Percentiles rank a stretch among this genome's conserved stretches.
Evolutionary conservation across 2,329 filamentous ascomycete genomes (phyloP).

Genomic region (Acephala macrosclerotiorum): DNA sequence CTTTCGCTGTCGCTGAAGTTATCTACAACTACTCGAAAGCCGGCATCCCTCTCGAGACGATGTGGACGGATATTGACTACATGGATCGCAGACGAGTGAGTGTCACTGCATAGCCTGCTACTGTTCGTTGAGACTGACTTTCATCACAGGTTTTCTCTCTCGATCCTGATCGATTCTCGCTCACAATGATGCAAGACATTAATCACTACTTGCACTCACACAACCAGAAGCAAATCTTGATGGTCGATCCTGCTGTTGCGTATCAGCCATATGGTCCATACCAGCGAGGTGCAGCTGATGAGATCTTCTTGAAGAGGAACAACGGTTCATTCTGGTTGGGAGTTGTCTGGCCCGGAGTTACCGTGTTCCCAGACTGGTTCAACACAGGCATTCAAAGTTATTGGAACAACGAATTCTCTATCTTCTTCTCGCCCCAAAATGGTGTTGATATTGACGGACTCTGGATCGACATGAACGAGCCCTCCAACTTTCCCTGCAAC

Average conservation of each 20-base stretch:
- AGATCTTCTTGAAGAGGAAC: slow-evolving; percentile 54
- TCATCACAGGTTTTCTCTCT: slow-evolving; percentile 61
- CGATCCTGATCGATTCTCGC: slow-evolving; percentile 68
- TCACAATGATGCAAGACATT: slow-evolving; percentile 68
- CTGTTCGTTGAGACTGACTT: neutral
- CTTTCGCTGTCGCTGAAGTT: slow-evolving; percentile 70
- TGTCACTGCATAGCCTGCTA: neutral
- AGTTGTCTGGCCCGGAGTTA: slow-evolving; percentile 80
- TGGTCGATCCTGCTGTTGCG: slow-evolving; percentile 75
- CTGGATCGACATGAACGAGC: slow-evolving; percentile 78
- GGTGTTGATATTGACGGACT: slow-evolving; percentile 80
- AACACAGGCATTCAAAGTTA: slow-evolving; percentile 67
- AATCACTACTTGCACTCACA: slow-evolving; percentile 71
- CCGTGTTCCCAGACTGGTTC: slow-evolving; percentile 80
- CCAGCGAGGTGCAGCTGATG: slow-evolving; percentile 57
- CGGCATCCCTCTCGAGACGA: slow-evolving; percentile 71
- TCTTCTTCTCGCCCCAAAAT: slow-evolving; percentile 67
- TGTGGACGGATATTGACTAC: slow-evolving; percentile 73
- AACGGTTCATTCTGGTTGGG: slow-evolving; percentile 67
- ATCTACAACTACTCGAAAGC: slow-evolving; percentile 72
- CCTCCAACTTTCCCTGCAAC: slow-evolving; percentile 57
- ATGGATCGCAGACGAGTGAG: slow-evolving; percentile 58
- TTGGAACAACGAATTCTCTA: slow-evolving; percentile 73
- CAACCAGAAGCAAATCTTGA: slow-evolving; percentile 76
- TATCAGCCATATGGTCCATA: slow-evolving; percentile 60